phyloP scores from a whole-genome alignment of 805 yeast genomes.

The Wickerhamiella domercqiae region DNA sequence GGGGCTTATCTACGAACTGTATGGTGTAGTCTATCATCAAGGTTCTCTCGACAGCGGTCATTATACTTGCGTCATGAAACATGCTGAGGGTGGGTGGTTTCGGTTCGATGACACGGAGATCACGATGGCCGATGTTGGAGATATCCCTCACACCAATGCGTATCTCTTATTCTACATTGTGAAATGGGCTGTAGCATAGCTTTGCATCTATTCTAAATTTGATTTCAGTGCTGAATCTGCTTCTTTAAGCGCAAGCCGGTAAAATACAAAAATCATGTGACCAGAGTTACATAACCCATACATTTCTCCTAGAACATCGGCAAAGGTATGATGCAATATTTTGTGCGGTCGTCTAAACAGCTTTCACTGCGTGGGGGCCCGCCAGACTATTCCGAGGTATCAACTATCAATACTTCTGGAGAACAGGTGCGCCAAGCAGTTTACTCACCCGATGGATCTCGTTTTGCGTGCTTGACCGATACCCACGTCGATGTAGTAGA shows the following conservation, averaged over 20 bases:
- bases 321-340: conserved; percentile 22
- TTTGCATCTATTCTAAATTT: neutral
- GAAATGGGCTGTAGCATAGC: conserved; percentile 14
- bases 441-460: conserved; percentile 53
- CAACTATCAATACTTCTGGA: conserved; percentile 19
- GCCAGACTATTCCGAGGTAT: conserved; percentile 21
- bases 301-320: too few species aligned
- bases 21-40: conserved; percentile 73
- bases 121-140: conserved; percentile 44
- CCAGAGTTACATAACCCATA: too few species aligned
- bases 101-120: conserved; percentile 82
- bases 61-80: conserved; percentile 63
- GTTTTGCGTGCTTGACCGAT: conserved; percentile 62
- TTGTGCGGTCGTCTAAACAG: conserved; percentile 18
- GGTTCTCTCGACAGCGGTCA: conserved; percentile 96
- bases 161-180: conserved; percentile 44
- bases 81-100: conserved; percentile 42
- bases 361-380: conserved; percentile 18
- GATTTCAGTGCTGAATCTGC: too few species aligned
- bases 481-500: conserved; percentile 39
- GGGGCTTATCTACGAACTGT: conserved; percentile 54
- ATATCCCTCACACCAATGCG: conserved; percentile 59
- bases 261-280: too few species aligned
- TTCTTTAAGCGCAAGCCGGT: too few species aligned
- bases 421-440: conserved; percentile 46